phyloP scores from a whole-genome alignment of 352 stramenopile species.

The Peronosclerospora sorghi region DNA sequence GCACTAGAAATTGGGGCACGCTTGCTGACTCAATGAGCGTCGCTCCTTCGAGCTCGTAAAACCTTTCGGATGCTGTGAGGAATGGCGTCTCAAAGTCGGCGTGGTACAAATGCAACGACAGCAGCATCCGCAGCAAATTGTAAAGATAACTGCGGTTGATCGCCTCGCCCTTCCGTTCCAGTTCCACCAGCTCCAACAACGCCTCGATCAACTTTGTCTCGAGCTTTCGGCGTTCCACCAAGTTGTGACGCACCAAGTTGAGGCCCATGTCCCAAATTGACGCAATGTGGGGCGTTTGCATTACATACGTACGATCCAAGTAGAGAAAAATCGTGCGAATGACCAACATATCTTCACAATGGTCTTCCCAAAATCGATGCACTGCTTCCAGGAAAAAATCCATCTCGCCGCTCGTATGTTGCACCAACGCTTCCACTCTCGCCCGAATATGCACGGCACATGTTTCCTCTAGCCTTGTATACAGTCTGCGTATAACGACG shows the following conservation, averaged over 20 bases:
- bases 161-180: constrained; percentile 78
- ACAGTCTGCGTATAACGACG: constrained; percentile 23
- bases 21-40: constrained; percentile 41
- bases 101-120: constrained; percentile 80
- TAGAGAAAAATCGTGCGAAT: constrained; percentile 92
- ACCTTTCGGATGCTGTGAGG: constrained; percentile 73
- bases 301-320: constrained; percentile 85
- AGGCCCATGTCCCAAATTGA: constrained; percentile 90
- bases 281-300: constrained; percentile 70
- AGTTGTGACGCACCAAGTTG: constrained; percentile 46
- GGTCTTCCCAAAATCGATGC: constrained; percentile 80
- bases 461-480: constrained; percentile 54
- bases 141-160: constrained; percentile 79
- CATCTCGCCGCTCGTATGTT: constrained; percentile 47
- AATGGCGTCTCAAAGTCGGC: constrained; percentile 81
- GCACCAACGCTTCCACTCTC: constrained; percentile 48
- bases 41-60: constrained; percentile 78
- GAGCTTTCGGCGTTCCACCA: constrained; percentile 41
- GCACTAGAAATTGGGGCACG: constrained; percentile 77
- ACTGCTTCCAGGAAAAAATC: constrained; percentile 67
- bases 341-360: constrained; percentile 87
- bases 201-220: constrained; percentile 60
- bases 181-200: constrained; percentile 78
- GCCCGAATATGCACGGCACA: constrained; percentile 53
- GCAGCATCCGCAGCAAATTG: constrained; percentile 74